phyloP scores from a whole-genome alignment of 495 filamentous ascomycete species.

The Xylaria telfairii region DNA sequence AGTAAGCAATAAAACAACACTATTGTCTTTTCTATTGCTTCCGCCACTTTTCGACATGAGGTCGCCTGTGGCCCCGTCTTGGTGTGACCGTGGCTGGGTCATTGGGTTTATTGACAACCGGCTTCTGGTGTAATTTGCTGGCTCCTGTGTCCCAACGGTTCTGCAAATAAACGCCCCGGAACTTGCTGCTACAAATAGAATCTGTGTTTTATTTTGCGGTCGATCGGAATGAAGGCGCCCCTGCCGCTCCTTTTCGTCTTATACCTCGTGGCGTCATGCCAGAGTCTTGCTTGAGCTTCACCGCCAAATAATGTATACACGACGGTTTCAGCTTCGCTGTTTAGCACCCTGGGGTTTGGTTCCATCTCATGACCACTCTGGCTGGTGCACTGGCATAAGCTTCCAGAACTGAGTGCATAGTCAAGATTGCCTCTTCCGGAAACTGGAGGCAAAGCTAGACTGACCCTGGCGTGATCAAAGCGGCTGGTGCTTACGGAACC shows the following conservation, averaged over 20 bases:
- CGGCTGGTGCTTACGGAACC: conserved; percentile 19
- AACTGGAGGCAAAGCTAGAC: background rate
- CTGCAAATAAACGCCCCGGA: conserved; percentile 2
- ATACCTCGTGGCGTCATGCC: background rate
- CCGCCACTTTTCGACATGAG: conserved; percentile 9
- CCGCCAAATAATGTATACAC: background rate
- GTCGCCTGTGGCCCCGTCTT: background rate
- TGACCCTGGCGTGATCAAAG: background rate
- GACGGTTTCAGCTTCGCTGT: background rate
- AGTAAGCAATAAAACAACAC: conserved; percentile 23
- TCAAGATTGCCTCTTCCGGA: conserved; percentile 9
- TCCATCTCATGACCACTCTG: conserved; percentile 1
- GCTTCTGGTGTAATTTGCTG: background rate
- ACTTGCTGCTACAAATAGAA: background rate
- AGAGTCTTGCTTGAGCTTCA: background rate
- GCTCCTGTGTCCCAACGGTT: conserved; percentile 2
- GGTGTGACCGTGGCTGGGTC: conserved; percentile 12
- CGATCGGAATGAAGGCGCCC: background rate
- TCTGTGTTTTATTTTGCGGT: background rate
- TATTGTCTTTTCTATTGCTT: conserved; percentile 25
- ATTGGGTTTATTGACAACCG: background rate
- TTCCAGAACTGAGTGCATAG: background rate
- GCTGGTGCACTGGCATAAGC: background rate
- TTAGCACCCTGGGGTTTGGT: background rate
- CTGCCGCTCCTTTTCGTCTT: background rate